Evolutionary conservation across 2,329 filamentous ascomycete genomes (phyloP).

Genomic region (Xylariaceae sp.): DNA sequence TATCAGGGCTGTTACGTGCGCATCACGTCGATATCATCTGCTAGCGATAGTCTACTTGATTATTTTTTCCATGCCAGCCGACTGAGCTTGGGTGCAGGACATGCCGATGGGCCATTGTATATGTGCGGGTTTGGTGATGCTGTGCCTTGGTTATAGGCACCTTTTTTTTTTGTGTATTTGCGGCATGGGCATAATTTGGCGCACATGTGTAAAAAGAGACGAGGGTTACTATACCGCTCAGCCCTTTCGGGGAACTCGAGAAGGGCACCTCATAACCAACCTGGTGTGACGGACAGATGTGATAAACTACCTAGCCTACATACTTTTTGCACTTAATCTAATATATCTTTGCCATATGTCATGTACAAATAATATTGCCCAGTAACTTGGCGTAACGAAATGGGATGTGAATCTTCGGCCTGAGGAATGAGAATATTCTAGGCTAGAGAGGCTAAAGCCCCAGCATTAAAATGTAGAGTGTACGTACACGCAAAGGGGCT

Average conservation of each 20-base stretch:
- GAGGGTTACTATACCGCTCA: not conserved
- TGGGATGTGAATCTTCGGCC: not conserved
- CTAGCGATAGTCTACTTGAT: slow-evolving; percentile 11
- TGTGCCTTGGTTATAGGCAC: slow-evolving; percentile 5
- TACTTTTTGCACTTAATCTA: slow-evolving; percentile 31
- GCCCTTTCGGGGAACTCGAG: slow-evolving; percentile 2
- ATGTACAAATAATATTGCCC: slow-evolving; percentile 4
- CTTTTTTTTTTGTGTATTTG: slow-evolving; percentile 8
- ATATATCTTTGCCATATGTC: slow-evolving; percentile 26
- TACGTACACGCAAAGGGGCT: not conserved
- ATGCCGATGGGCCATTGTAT: slow-evolving; percentile 15
- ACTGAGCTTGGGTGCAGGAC: slow-evolving; percentile 8
- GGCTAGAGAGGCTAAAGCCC: not conserved
- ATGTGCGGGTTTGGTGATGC: slow-evolving; percentile 11
- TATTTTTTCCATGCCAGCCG: slow-evolving; percentile 2
- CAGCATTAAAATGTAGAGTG: not conserved
- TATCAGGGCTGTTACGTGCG: slow-evolving; percentile 7
- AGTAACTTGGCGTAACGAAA: not conserved
- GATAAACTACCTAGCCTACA: slow-evolving; percentile 31
- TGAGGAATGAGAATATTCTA: not conserved
- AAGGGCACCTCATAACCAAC: slow-evolving; percentile 8
- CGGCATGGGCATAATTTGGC: slow-evolving; percentile 9
- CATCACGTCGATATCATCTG: slow-evolving; percentile 9
- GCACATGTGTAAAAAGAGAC: slow-evolving; percentile 4
- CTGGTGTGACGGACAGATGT: slow-evolving; percentile 24